Evolutionary conservation across 768 basidiomycete genomes (phyloP).

Genomic region (Mycena leptocephala): DNA sequence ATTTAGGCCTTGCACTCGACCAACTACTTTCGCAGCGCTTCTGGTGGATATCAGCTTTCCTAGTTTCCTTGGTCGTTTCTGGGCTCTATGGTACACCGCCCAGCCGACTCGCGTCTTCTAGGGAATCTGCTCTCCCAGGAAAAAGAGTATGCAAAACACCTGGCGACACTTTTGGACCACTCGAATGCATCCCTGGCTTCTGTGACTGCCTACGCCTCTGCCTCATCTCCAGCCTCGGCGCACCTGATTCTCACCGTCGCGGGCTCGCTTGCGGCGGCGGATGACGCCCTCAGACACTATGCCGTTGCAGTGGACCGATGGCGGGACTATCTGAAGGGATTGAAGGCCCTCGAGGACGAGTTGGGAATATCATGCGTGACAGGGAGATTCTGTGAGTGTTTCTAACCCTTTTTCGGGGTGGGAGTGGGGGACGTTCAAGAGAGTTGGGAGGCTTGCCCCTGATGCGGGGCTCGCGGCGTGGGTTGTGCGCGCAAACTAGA

Average conservation of each 20-base stretch:
- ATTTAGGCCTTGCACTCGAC: conserved; percentile 10
- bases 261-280: conserved; percentile 72
- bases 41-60: neutral
- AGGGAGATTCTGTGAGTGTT: conserved; percentile 86
- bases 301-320: conserved; percentile 75
- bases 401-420: neutral
- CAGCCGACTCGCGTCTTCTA: conserved; percentile 83
- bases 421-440: neutral
- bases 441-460: neutral
- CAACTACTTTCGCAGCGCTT: neutral
- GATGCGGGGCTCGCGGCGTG: neutral
- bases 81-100: conserved; percentile 75
- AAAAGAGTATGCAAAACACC: conserved; percentile 79
- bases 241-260: conserved; percentile 72
- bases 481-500: neutral
- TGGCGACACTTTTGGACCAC: conserved; percentile 69
- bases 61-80: neutral
- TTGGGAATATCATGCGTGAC: conserved; percentile 79
- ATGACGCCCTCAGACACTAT: conserved; percentile 79
- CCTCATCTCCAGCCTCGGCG: conserved; percentile 71
- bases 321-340: conserved; percentile 70
- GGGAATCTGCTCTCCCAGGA: conserved; percentile 78
- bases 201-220: conserved; percentile 82
- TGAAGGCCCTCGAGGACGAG: conserved; percentile 85
- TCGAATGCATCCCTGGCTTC: conserved; percentile 76